Evolutionary conservation across 768 basidiomycete species (phyloP).

Genomic region (Xerocomellus intermedius): DNA sequence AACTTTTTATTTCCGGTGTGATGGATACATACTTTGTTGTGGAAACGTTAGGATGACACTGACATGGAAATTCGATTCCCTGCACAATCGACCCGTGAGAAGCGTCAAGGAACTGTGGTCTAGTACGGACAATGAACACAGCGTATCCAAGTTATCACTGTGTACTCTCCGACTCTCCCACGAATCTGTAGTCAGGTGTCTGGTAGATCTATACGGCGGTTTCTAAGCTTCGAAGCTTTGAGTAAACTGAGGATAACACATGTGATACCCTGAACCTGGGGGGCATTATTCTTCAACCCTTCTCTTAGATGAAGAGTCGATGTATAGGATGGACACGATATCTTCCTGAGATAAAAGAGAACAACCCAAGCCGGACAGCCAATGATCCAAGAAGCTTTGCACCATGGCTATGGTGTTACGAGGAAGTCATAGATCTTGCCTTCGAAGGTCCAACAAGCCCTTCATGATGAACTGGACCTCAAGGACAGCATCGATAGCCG

Average conservation of each 20-base stretch:
- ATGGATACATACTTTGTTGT: too few species aligned
- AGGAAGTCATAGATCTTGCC: constrained; percentile 58
- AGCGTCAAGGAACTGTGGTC: background rate
- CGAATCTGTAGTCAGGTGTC: background rate
- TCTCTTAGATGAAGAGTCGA: background rate
- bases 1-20: too few species aligned
- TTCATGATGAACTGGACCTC: constrained; percentile 85
- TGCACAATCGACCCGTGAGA: background rate
- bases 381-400: background rate
- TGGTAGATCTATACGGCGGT: background rate
- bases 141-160: background rate
- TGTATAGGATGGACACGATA: background rate
- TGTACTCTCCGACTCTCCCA: background rate
- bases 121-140: background rate
- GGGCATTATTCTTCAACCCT: background rate
- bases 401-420: background rate
- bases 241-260: background rate
- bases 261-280: background rate
- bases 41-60: too few species aligned
- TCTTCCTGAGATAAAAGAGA: background rate
- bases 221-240: background rate
- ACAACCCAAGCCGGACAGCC: background rate
- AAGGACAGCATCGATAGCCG: constrained; percentile 69
- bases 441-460: constrained; percentile 72
- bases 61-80: too few species aligned